Base-by-base conservation (phyloP, 202 grass and related monocot genomes). In the Tripidium arundinaceum region DNA sequence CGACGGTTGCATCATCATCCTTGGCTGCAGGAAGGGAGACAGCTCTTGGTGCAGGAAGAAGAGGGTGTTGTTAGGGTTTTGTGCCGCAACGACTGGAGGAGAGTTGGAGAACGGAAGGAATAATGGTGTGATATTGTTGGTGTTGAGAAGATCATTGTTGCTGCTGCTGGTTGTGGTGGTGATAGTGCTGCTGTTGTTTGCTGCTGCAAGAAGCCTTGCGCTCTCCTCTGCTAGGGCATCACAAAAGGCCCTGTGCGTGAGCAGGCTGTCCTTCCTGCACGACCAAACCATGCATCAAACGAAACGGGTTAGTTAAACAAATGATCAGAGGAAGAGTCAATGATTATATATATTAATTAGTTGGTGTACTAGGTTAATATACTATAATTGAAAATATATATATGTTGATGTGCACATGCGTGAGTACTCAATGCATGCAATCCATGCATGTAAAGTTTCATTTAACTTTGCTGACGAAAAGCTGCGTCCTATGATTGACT, bases 211-310 rank as follows among this genome's bases (percentile, higher is more conserved):
- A 63, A 98, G 79, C 78, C 86, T 87, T 24, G 92, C 92, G 37
- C 92, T 98, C 85, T 98, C 96, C 87, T 98, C 92, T 26, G 96
- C 96, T 87, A 95, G 82, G 82, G 96, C 96, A 81, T 98, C 96
- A 70, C 96, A 98, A 42, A 98, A 98, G 71, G 96, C 92, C 84
- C 92, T 91, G 85, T 98, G 96, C 65, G 92, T 98, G 29, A 98
- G 79, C 65, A 98, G 78, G 75, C 90, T 93, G 40, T 98, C 96
- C 83, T 98, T 98, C 88, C 96, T 98, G 88, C 84, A 91, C 42
- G n/a, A 16, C 12, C 41, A 81, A 21, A 14, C 34, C 34, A 77
- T 33, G 18, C 18, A 15, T 11, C 25, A 40, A n/a, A 22, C 9
- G 37, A n/a, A 22, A 55, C 8, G 26, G 58, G 25, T 61, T 61